Evolutionary conservation across 192 early-diverging fungal genomes (phyloP).

Genomic region (Pilobolus umbonatus): DNA sequence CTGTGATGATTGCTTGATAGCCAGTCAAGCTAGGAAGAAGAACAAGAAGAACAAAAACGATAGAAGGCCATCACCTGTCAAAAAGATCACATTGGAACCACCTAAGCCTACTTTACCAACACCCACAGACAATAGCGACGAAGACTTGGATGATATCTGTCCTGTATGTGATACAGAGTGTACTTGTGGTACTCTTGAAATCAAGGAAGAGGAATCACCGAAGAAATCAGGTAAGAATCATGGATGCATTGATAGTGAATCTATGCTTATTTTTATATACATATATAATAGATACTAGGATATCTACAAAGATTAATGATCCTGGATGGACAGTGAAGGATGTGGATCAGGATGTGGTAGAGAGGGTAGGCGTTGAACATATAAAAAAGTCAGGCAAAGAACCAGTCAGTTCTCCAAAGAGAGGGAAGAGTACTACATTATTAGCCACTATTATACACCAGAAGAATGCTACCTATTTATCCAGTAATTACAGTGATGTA

Average conservation of each 20-base stretch:
- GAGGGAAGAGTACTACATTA: constrained; percentile 12
- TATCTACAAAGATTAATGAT: background rate
- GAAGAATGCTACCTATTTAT: background rate
- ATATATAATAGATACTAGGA: background rate
- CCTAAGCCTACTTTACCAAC: background rate
- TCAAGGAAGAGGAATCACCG: background rate
- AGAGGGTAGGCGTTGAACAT: background rate
- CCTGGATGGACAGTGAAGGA: background rate
- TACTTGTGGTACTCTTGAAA: constrained; percentile 36
- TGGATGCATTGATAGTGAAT: too few species aligned
- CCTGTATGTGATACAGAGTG: constrained; percentile 52
- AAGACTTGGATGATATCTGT: constrained; percentile 50
- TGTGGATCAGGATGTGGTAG: background rate
- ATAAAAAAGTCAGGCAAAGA: background rate
- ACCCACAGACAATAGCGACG: constrained; percentile 29
- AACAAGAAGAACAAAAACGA: constrained; percentile 12
- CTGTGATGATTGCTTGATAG: constrained; percentile 23
- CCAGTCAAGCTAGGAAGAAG: too few species aligned
- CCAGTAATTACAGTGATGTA: background rate
- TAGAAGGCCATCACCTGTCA: background rate
- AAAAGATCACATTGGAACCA: background rate
- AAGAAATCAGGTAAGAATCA: constrained; percentile 5
- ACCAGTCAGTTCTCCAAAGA: background rate
- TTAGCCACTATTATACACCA: constrained; percentile 5
- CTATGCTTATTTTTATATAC: background rate